Conservation (phyloP, 2,329 filamentous ascomycete species). For the Lasiodiplodia sp. region DNA sequence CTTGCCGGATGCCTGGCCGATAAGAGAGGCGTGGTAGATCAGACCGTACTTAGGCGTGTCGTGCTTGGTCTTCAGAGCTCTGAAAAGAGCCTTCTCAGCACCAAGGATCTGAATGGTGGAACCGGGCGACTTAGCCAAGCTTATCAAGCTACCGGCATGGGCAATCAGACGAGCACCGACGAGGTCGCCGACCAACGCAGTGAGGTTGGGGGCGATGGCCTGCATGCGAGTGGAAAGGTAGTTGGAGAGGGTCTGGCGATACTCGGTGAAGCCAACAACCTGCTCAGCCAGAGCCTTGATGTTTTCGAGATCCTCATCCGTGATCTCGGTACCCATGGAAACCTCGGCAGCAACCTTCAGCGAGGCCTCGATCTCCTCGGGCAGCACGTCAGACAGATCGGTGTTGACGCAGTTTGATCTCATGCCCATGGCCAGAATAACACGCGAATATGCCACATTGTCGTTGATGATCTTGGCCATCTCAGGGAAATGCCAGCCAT, state of each 20-base stretch:
- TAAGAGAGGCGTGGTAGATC: conserved; percentile 73
- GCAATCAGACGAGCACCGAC: conserved; percentile 95
- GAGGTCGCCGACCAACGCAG: conserved; percentile 88
- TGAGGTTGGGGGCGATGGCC: conserved; percentile 95
- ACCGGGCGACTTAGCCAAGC: conserved; percentile 91
- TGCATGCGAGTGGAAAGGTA: conserved; percentile 95
- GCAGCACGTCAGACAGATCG: conserved; percentile 87
- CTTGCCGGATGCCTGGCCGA: conserved; percentile 94
- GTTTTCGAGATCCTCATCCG: conserved; percentile 88
- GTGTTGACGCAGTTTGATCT: conserved; percentile 77
- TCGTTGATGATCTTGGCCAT: conserved; percentile 96
- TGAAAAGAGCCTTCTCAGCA: conserved; percentile 98
- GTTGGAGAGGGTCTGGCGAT: conserved; percentile 83
- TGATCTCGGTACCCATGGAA: conserved; percentile 98
- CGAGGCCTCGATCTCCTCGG: conserved; percentile 90
- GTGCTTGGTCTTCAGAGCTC: conserved; percentile 98
- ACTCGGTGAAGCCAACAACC: conserved; percentile 90
- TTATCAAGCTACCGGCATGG: conserved; percentile 92
- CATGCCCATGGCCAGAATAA: conserved; percentile 90
- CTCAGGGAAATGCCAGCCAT: conserved; percentile 99
- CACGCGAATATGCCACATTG: conserved; percentile 90
- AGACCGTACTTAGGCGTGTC: conserved; percentile 98
- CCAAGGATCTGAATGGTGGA: conserved; percentile 98
- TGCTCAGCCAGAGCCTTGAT: conserved; percentile 92
- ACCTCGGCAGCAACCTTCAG: conserved; percentile 96